Base-by-base conservation (phyloP, 768 basidiomycete genomes). In the Dentipellis sp. region DNA sequence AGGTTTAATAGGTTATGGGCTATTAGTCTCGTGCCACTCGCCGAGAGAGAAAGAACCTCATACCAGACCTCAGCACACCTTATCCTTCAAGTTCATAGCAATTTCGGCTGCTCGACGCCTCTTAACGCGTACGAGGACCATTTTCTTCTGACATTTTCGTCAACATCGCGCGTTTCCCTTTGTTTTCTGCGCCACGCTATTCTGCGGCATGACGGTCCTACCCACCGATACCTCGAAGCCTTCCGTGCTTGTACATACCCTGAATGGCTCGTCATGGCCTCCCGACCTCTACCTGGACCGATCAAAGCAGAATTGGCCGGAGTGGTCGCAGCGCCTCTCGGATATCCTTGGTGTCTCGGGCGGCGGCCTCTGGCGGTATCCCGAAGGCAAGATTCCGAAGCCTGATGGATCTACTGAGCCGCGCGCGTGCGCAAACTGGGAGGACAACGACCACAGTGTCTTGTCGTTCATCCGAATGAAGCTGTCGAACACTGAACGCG, bases 371-470 rank as follows among this genome's bases (percentile, higher is more conserved):
- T 40, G 39, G 39, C 39, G 39, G 2, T 40, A 40, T n/a, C 39
- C 39, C n/a, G 11, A 12, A 9, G 39, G 39, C 11, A 40, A 40
- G 39, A 3, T 40, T 9, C n/a, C n/a, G 39, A 3, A 40, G 39
- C 39, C 39, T 11, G n/a, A 40, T n/a, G 12, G 3, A 12, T 11
- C 39, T 4, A n/a, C 11, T 11, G 47, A 49, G 4, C 50, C 50
- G 12, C 23, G 22, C 34, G 50, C 50, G 10, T 5, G 23, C 8
- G 12, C 10, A 5, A 51, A 51, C 34, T 56, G 55, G 55, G n/a
- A 22, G n/a, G 19, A n/a, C 14, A 63, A 63, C 17, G 57, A 61
- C 23, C 29, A 47, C 1, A 38, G n/a, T 8, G 21, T 62, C 22
- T 48, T 60, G 5, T 21, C 29, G 0, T 54, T 55, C 19, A 50